A percentile compares a stretch with the other conserved stretches of the same genome.
These are phyloP conservation scores for Entamoeba moshkovskii DNA, from an alignment of 208 protist genomes.

Conservation along the genomic window DNA sequence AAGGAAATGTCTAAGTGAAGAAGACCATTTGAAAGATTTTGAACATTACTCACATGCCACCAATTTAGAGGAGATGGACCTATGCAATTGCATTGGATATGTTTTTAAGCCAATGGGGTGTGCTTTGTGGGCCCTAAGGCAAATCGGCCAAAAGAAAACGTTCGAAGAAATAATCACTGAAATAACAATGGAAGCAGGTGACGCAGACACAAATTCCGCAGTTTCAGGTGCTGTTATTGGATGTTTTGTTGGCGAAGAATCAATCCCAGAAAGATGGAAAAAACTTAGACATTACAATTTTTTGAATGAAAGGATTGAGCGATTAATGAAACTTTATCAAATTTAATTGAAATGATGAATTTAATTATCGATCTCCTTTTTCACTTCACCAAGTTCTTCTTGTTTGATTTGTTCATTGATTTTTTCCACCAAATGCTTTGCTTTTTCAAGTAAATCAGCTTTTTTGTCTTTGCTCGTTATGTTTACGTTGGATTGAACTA, in stretches of 20 bases:
- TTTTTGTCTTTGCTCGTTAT: not conserved
- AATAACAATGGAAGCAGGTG: conserved; percentile 37
- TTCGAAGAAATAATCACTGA: conserved; percentile 34
- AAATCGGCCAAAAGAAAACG: not conserved
- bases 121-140: conserved; percentile 27
- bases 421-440: not conserved
- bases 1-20: conserved; percentile 10
- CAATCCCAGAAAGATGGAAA: not conserved
- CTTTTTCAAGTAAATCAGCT: not conserved
- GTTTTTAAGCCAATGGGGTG: conserved; percentile 37
- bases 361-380: not conserved
- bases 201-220: conserved; percentile 38
- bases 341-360: too few relatives aligned
- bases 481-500: not conserved
- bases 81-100: conserved; percentile 40
- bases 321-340: not conserved
- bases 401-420: not conserved
- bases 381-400: not conserved
- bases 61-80: not conserved
- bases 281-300: not conserved
- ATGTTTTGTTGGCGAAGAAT: not conserved
- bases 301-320: not conserved
- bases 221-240: not conserved
- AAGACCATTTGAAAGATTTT: conserved; percentile 1
- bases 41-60: conserved; percentile 13